Evolutionary conservation across 2,329 filamentous ascomycete genomes (phyloP).

Genomic region (Dryadomyces quercus-mongolicae): DNA sequence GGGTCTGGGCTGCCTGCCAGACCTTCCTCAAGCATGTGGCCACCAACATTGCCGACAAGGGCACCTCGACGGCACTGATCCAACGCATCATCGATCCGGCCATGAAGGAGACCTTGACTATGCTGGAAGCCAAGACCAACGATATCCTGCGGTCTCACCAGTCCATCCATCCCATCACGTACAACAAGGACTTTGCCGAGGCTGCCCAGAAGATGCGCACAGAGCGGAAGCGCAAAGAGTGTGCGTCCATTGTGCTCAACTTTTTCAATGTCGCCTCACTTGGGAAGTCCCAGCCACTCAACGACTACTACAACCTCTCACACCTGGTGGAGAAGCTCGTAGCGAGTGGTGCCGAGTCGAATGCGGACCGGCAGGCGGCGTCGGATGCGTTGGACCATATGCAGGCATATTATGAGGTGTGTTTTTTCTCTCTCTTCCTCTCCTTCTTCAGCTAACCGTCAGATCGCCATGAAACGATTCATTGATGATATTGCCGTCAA

Average conservation of each 20-base stretch:
- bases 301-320: background rate
- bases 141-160: slow-evolving; percentile 18
- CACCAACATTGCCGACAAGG: slow-evolving; percentile 10
- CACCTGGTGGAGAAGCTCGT: background rate
- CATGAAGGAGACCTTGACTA: slow-evolving; percentile 12
- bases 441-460: background rate
- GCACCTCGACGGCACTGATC: slow-evolving; percentile 12
- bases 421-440: too few species aligned
- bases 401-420: slow-evolving; percentile 30
- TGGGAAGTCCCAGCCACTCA: background rate
- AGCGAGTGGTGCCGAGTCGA: slow-evolving; percentile 12
- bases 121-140: slow-evolving; percentile 14
- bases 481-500: slow-evolving; percentile 16
- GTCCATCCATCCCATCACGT: slow-evolving; percentile 25
- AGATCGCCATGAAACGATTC: slow-evolving; percentile 17
- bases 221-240: background rate
- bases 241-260: background rate
- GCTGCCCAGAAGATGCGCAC: slow-evolving; percentile 19
- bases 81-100: slow-evolving; percentile 11
- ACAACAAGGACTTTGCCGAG: slow-evolving; percentile 24
- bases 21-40: slow-evolving; percentile 13
- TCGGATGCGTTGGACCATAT: slow-evolving; percentile 26
- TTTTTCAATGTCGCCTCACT: background rate
- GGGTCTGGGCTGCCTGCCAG: slow-evolving; percentile 12
- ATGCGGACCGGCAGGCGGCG: slow-evolving; percentile 25